Evolutionary conservation across 164 flowering plant genomes (phyloP), one percentile per base, ranked within the genome.

Genomic region (Hamamelis virginiana): DNA sequence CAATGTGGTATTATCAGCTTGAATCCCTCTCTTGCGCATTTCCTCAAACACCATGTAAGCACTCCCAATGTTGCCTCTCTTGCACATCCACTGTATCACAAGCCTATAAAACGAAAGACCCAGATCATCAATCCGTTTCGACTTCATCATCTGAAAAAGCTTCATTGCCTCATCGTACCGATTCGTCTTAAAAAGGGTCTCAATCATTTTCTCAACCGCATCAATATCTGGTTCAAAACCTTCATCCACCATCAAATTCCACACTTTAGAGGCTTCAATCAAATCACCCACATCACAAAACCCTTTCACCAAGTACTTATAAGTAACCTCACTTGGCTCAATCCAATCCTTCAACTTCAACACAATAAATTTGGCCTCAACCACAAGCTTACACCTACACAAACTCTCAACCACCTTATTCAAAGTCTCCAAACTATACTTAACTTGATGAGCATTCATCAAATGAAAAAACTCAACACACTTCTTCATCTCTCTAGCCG

Each of bases 381-480:
- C 84, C 33, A 83, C 92, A 52, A 88, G 82, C 81, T 82, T 86
- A 27, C 67, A 45, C 67, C 62, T 63, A 61, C 97, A 91, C 25
- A 94, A 75, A 59, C 72, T 69, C 72, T 86, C 89, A 28, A 91
- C 81, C 19, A 82, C 92, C 59, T 59, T 80, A 64, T 92, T 89
- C 69, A 92, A 71, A 33, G 77, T 83, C 67, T 79, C 89, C 77
- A 89, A 61, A 66, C 74, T 80, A 58, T 85, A 91, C 59, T 21
- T 71, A 69, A 70, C 84, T 23, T 83, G 92, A 69, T 70, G 75
- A 22, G 69, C 69, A 57, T 86, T 82, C 98, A 92, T 86, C 72
- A 89, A 62, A 69, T 92, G 95, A 94, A 94, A n/a, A 64, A 88
- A 74, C n/a, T 85, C 86, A 48, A 94, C 89, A 58, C 94, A 91